Evolutionary conservation across 352 stramenopile species (phyloP).

Genomic region (Globisporangium irregulare): DNA sequence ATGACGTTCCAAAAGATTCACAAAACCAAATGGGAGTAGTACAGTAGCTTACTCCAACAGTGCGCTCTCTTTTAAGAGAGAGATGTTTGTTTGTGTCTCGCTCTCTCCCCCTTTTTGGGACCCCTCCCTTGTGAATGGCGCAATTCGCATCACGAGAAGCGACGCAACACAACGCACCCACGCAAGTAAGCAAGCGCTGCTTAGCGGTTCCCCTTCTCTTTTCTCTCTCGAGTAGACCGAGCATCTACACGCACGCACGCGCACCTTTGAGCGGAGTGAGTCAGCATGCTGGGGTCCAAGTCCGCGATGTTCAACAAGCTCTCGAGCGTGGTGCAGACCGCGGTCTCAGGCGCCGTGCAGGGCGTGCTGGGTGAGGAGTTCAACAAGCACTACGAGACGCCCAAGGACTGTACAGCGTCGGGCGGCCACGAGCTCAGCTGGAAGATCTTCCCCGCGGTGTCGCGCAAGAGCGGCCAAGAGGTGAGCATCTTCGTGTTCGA

Average conservation of each 20-base stretch:
- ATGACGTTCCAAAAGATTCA: not conserved
- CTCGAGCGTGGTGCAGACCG: slow-evolving; percentile 66
- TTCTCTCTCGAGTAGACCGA: not conserved
- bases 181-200: not conserved
- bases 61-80: not conserved
- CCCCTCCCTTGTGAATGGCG: not conserved
- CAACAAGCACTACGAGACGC: slow-evolving; percentile 83
- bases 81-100: too few species aligned
- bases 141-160: not conserved
- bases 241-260: not conserved
- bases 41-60: not conserved
- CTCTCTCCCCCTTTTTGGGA: not conserved
- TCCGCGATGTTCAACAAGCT: slow-evolving; percentile 75
- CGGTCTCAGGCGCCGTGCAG: slow-evolving; percentile 44
- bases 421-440: slow-evolving; percentile 80
- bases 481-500: slow-evolving; percentile 87
- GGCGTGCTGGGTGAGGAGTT: slow-evolving; percentile 79
- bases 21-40: not conserved
- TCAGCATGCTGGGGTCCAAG: slow-evolving; percentile 10
- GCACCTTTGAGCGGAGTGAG: not conserved
- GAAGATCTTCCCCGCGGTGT: slow-evolving; percentile 83
- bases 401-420: slow-evolving; percentile 80
- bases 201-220: not conserved
- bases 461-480: slow-evolving; percentile 74
- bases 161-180: not conserved